These are phyloP conservation scores for Atkinsonella hypoxylon DNA, from an alignment of 2,329 filamentous ascomycete genomes.

Conservation along the genomic window DNA sequence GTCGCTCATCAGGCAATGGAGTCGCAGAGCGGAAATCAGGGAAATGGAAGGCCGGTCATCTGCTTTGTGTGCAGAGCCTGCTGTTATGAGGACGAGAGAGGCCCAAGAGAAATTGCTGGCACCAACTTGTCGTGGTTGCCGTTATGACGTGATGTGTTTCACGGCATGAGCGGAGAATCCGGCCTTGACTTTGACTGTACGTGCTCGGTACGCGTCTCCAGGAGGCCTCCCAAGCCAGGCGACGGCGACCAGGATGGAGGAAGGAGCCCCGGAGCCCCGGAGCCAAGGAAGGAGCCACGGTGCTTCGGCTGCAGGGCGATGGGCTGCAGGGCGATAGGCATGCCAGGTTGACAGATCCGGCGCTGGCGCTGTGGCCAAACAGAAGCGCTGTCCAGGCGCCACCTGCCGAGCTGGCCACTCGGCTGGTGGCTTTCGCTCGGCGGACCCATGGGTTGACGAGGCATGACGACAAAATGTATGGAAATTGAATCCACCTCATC, in stretches of 20 bases:
- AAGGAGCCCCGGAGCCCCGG: neutral
- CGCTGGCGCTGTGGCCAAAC: neutral
- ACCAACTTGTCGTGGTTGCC: neutral
- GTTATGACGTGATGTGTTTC: neutral
- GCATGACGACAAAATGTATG: neutral
- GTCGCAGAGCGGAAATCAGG: neutral
- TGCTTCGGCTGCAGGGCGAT: neutral
- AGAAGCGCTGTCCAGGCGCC: neutral
- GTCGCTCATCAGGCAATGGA: neutral
- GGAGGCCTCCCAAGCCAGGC: too few species aligned
- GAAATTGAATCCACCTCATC: neutral
- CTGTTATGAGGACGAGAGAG: too few species aligned
- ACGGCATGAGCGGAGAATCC: neutral
- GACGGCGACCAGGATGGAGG: neutral
- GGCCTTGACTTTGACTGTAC: neutral
- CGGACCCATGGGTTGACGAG: neutral
- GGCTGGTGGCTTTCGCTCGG: neutral
- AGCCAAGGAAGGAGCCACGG: neutral
- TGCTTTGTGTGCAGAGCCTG: too few species aligned
- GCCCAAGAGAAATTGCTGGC: too few species aligned
- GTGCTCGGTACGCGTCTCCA: too few species aligned
- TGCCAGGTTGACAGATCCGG: too few species aligned
- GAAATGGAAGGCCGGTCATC: too few species aligned
- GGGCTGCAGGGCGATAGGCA: too few species aligned
- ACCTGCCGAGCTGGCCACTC: neutral